Base-by-base conservation (phyloP, 768 basidiomycete genomes). In the Phlegmacium glaucopus region DNA sequence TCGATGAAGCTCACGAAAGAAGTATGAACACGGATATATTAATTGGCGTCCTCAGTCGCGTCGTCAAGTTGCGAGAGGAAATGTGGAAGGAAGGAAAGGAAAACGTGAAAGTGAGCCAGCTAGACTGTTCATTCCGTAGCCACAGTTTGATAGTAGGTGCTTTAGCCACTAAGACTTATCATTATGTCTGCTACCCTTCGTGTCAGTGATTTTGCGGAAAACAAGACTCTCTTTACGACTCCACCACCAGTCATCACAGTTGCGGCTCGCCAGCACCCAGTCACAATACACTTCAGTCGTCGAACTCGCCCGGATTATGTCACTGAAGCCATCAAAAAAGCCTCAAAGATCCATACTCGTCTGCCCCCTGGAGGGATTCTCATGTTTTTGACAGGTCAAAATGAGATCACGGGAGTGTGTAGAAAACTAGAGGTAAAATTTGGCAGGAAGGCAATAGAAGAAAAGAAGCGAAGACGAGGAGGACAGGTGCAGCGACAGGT, bases 131-230 rank as follows among this genome's bases (percentile, higher is more conserved):
- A 11, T 32, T 44, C 15, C 32, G 49, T 13, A 18, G 32, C n/a
- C 12, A 12, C 18, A 16, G 49, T 35, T 48, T 6, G 46, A 38
- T 54, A 11, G 40, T 54, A 17, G 38, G 45, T n/a, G 26, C 50
- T 41, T 28, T 17, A 90, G 84, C 95, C 94, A 9, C 66, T 99
- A 12, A 85, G 96, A 15, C 74, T 99, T 42, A 80, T 98, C 50
- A 96, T 99, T 67, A 99, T 99, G 96, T 99, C 96, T 11, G 96
- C 96, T 4, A 98, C 96, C 0, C 79, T 98, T 6, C 90, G 94
- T 18, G 85, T 97, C 40, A 82, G 82, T 51, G 96, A 98, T 66
- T 98, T 99, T 56, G 82, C 87, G 2, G 83, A 87, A 50, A 98
- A 98, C 65, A 79, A 67, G 48, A 79, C 80, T 0, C 72, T 99